A percentile compares a stretch with the other conserved stretches of the same genome.
Conservation (phyloP, 768 basidiomycete species). For the Naganishia vaughanmartiniae region DNA sequence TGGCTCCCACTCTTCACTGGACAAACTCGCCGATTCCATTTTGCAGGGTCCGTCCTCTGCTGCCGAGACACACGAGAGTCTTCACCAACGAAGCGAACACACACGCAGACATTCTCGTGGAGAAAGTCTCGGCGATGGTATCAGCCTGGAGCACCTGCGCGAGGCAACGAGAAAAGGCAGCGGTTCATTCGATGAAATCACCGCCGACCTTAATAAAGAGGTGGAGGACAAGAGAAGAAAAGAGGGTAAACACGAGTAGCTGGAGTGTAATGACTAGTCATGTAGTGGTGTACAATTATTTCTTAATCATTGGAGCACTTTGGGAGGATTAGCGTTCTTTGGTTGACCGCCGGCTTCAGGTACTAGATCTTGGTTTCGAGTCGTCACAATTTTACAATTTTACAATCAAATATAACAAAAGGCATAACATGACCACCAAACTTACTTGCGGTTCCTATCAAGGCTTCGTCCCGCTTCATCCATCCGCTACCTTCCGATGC, state of each 20-base stretch:
- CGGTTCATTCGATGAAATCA: slow-evolving; percentile 35
- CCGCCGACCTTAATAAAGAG: slow-evolving; percentile 33
- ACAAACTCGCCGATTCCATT: neutral
- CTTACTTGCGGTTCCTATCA: too few species aligned
- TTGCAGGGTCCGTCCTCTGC: neutral
- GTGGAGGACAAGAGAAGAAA: slow-evolving; percentile 24
- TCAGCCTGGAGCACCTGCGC: slow-evolving; percentile 21
- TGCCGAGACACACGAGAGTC: neutral
- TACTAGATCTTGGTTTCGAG: too few species aligned
- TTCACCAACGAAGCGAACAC: slow-evolving; percentile 1
- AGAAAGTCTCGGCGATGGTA: slow-evolving; percentile 3
- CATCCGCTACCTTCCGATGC: too few species aligned
- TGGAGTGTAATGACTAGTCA: neutral
- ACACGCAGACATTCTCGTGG: slow-evolving; percentile 15
- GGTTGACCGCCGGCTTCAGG: too few species aligned
- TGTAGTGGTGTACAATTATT: too few species aligned
- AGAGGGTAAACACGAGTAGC: slow-evolving; percentile 5
- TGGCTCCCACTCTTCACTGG: neutral
- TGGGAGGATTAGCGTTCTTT: too few species aligned
- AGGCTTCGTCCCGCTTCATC: too few species aligned
- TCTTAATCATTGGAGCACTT: too few species aligned
- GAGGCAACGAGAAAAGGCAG: slow-evolving; percentile 10
- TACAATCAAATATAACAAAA: too few species aligned
- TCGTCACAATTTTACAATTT: too few species aligned
- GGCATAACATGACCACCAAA: too few species aligned